Evolutionary conservation across 1,139 yeast genomes (phyloP), one percentile per base, ranked within the genome.

Genomic region (Scheffersomyces titani): DNA sequence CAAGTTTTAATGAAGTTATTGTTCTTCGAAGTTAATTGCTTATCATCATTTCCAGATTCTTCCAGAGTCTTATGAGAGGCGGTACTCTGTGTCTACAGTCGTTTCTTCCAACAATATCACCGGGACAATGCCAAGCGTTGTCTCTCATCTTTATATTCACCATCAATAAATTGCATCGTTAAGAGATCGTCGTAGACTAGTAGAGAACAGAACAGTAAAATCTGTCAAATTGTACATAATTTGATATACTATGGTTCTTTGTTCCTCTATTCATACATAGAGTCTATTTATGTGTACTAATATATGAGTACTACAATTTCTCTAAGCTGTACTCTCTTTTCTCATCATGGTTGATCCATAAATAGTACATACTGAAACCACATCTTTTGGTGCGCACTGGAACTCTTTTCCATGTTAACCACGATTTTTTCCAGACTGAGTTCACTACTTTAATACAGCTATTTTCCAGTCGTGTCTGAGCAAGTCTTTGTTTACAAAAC

Each of bases 401-500:
- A 5, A 11, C 40, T 30, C 40, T 11, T 24, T 11, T 11, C 16
- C 7, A 30, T 30, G 13, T 22, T 22, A 30, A 11, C 9, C 16
- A 30, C 3, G 3, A 11, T 30, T 30, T 11, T 30, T 11, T 30
- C 40, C 40, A 30, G 16, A 16, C 16, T 4, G 9, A 5, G 40
- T 30, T 6, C 4, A 30, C 16, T 30, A 30, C 13, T 30, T 30
- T 30, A 13, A 11, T 6, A 30, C 9, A 30, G 13, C 40, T 30
- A 30, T 30, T 30, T 30, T 30, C 13, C 40, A 30, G 40, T 30
- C 40, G 40, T 30, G 40, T 30, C 40, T 30, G 13, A 30, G 40
- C 53, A 53, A 47, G 3, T 5, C 16, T 55, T 57, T 58, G 61
- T 58, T 58, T 58, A 56, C 57, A 54, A 51, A 52, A 56, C 55